A percentile compares a stretch with the other conserved stretches of the same genome.
These are phyloP conservation scores for Quercus engelmannii DNA, from an alignment of 306 rosid species.

Conservation along the genomic window DNA sequence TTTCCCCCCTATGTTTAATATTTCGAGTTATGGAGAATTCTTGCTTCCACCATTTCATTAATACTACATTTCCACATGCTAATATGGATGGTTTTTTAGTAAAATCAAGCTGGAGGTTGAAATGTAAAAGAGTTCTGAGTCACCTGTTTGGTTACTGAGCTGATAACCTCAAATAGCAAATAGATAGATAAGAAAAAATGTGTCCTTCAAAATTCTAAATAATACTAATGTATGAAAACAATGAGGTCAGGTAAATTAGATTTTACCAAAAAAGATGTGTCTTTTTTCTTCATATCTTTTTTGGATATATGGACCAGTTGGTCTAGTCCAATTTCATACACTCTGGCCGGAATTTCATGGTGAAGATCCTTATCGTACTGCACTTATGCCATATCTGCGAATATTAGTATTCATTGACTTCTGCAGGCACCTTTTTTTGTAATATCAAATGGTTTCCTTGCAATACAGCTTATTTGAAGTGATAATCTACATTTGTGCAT, in stretches of 20 bases:
- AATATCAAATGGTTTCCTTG: background rate
- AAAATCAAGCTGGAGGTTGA: background rate
- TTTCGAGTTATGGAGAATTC: background rate
- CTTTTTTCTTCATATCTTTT: background rate
- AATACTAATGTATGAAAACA: background rate
- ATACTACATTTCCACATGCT: background rate
- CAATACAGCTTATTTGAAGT: background rate
- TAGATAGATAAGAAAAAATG: background rate
- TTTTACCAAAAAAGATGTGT: background rate
- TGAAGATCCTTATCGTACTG: background rate
- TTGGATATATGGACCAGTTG: background rate
- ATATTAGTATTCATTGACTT: background rate
- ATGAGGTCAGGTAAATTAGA: background rate
- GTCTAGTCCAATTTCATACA: background rate
- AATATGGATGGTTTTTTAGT: background rate
- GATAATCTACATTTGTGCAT: conserved; percentile 22
- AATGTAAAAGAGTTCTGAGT: background rate
- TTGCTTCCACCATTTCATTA: background rate
- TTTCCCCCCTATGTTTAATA: no score
- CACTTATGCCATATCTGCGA: background rate
- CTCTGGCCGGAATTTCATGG: background rate
- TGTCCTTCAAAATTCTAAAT: background rate
- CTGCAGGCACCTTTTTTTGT: background rate
- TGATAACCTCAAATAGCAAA: background rate
- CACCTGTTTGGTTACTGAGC: background rate